Base-by-base conservation (phyloP, 495 filamentous ascomycete genomes). In the Penicillium pancosmium region DNA sequence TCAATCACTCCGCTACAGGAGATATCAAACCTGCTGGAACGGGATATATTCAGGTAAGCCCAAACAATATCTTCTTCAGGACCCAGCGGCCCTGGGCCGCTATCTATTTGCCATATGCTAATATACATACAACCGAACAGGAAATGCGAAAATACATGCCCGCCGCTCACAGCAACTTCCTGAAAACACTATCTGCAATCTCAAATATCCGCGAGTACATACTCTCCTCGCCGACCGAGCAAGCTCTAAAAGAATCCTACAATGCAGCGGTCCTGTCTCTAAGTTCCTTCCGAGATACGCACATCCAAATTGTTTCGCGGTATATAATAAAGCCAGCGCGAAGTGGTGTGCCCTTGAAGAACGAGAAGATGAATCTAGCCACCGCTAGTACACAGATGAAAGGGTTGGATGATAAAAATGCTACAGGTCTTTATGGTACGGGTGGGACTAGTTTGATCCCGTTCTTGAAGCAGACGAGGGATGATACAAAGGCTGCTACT, bases 131-230 rank as follows among this genome's bases (percentile, higher is more conserved):
- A 31, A 7, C 8, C 27, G 27, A 31, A 0, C 31, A 89, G 73
- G 91, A 97, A 64, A 98, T 98, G 94, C 88, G 94, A 36, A 83
- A 82, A 25, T 98, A 98, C 74, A 98, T 98, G 94, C 94, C 94
- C 10, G 93, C 91, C 0, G 86, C 91, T 0, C 94, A 98, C 62
- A 86, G 90, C 2, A 86, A 87, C 36, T 98, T 98, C 75, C 80
- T 98, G 0, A 80, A 90, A 57, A 84, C 89, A 47, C 84, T 97
- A 15, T 79, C 83, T 16, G 74, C 69, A 2, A 86, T 92, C 4
- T 85, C 91, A 41, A 97, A 96, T 66, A 87, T 98, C 59, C 91
- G 91, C 11, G 79, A 85, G 4, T 98, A 87, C 66, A 90, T 94
- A 18, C 82, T 89, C 59, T 70, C 72, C 8, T 79, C 86, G 57